A percentile compares a stretch with the other conserved stretches of the same genome.
Evolutionary conservation across 2,329 filamentous ascomycete species (phyloP).

Genomic region (Amesomyces nigricolor): DNA sequence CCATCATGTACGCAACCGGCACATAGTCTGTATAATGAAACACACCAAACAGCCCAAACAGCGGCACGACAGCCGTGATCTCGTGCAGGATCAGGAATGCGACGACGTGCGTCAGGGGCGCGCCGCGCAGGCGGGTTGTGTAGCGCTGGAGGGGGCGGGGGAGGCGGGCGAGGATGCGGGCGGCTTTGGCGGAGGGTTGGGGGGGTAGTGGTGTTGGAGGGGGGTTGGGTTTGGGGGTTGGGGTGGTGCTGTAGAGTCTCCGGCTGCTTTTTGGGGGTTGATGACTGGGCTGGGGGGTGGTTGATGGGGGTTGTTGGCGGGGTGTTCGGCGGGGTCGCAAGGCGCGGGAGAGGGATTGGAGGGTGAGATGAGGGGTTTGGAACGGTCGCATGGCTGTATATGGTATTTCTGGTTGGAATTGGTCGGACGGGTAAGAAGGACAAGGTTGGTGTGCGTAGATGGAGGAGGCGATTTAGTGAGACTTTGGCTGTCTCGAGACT

Average conservation of each 20-base stretch:
- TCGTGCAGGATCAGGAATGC: slow-evolving; percentile 91
- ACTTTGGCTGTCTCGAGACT: no score
- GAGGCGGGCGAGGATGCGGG: slow-evolving; percentile 47
- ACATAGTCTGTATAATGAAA: slow-evolving; percentile 79
- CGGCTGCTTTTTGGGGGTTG: background rate
- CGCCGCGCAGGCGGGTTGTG: slow-evolving; percentile 62
- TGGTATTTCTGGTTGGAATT: no score
- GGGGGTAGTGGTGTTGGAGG: background rate
- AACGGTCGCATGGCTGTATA: no score
- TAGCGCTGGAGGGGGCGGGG: slow-evolving; percentile 65
- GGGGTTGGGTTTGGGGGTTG: background rate
- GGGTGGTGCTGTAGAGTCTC: background rate
- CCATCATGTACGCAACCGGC: slow-evolving; percentile 51
- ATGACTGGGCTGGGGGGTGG: background rate
- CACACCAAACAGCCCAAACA: slow-evolving; percentile 65
- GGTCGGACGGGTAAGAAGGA: no score
- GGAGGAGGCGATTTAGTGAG: no score
- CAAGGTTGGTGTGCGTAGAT: no score
- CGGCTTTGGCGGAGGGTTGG: slow-evolving; percentile 32
- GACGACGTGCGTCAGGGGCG: slow-evolving; percentile 75
- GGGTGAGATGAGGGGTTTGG: background rate
- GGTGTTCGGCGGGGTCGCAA: background rate
- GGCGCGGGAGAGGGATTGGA: no score
- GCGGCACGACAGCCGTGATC: slow-evolving; percentile 75
- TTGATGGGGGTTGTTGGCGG: background rate